Conservation (phyloP, 306 rosid genomes). For the Spatholobus suberectus region DNA sequence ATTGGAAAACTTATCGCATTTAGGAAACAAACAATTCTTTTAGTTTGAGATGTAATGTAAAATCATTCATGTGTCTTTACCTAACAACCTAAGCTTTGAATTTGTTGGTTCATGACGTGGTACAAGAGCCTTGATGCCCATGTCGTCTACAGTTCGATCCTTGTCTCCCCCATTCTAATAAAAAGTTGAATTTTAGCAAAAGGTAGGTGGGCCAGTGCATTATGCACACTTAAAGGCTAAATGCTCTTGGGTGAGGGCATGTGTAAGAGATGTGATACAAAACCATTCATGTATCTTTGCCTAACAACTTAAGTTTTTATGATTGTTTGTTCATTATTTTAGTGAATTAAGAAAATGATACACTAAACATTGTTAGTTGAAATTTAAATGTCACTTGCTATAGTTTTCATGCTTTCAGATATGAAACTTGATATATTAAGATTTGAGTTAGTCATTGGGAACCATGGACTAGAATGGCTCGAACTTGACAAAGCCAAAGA, state of each 20-base stretch:
- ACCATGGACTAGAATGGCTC: not conserved
- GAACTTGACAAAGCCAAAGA: not conserved
- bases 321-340: not conserved
- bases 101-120: not conserved
- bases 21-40: conserved; percentile 23
- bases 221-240: not conserved
- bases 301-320: not conserved
- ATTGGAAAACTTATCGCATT: conserved; percentile 12
- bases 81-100: not conserved
- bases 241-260: not conserved
- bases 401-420: not conserved
- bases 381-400: no score
- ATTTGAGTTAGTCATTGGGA: not conserved
- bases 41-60: not conserved
- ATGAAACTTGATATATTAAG: conserved; percentile 6
- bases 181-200: not conserved
- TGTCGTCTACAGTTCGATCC: not conserved
- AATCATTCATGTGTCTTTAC: not conserved
- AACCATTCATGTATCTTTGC: not conserved
- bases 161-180: not conserved
- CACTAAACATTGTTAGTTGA: not conserved
- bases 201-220: not conserved
- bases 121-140: not conserved
- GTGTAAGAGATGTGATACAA: not conserved
- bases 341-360: conserved; percentile 5